These are phyloP conservation scores for Penicillium corylophilum DNA, from an alignment of 2,329 filamentous ascomycete genomes.

Conservation along the genomic window DNA sequence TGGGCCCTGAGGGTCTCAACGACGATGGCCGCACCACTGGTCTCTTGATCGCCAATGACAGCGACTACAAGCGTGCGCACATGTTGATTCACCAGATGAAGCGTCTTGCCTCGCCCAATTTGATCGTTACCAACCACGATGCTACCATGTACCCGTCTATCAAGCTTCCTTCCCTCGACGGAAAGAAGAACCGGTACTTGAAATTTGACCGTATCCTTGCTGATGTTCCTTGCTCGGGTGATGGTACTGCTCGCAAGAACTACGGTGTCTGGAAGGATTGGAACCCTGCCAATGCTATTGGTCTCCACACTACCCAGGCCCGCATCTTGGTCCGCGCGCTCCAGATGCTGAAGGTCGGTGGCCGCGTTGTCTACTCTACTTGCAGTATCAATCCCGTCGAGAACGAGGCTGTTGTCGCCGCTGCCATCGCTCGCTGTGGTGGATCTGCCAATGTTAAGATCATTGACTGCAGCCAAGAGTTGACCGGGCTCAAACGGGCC, in stretches of 20 bases:
- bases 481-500: conserved; percentile 73
- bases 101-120: conserved; percentile 90
- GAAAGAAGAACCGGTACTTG: conserved; percentile 67
- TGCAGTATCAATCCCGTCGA: conserved; percentile 99
- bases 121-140: conserved; percentile 97
- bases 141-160: conserved; percentile 94
- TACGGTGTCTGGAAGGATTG: conserved; percentile 92
- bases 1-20: conserved; percentile 53
- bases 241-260: conserved; percentile 93
- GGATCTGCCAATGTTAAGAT: conserved; percentile 78
- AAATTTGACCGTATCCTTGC: conserved; percentile 97
- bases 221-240: conserved; percentile 94
- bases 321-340: conserved; percentile 87
- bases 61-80: conserved; percentile 93
- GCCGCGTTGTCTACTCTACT: conserved; percentile 93
- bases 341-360: conserved; percentile 94
- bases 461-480: conserved; percentile 74
- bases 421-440: conserved; percentile 86
- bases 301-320: conserved; percentile 81
- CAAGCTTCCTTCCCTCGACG: conserved; percentile 67
- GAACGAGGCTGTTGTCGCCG: conserved; percentile 88
- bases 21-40: conserved; percentile 89
- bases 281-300: conserved; percentile 82
- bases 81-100: conserved; percentile 98
- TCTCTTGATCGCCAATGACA: conserved; percentile 90